These are phyloP conservation scores for Mycothermus thermophilus DNA, from an alignment of 495 filamentous ascomycete genomes.

Conservation along the genomic window DNA sequence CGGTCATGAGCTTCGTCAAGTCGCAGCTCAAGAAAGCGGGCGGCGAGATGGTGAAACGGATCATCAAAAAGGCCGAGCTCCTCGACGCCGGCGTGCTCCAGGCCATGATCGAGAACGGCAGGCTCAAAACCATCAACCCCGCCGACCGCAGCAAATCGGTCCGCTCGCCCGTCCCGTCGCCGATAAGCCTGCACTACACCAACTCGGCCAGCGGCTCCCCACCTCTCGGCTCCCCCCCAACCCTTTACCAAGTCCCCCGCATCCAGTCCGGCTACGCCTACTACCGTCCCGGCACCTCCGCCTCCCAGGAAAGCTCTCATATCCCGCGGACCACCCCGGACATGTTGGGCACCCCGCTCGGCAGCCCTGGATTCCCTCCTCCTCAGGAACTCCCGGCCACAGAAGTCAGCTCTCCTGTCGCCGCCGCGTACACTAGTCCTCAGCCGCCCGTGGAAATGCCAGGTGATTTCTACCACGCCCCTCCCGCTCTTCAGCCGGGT, in stretches of 20 bases:
- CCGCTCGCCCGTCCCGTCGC: conserved; percentile 20
- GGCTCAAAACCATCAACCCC: conserved; percentile 36
- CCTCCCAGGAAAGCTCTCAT: conserved; percentile 5
- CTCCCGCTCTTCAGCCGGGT: conserved; percentile 8
- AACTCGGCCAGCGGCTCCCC: conserved; percentile 14
- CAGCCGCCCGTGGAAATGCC: conserved; percentile 31
- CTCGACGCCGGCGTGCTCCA: conserved; percentile 34
- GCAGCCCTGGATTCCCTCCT: too few relatives aligned
- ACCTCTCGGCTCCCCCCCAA: conserved; percentile 21
- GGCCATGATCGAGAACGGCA: conserved; percentile 37
- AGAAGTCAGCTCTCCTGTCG: conserved; percentile 1
- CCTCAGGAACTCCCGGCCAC: conserved; percentile 15
- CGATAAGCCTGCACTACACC: conserved; percentile 13
- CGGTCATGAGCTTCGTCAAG: conserved; percentile 54
- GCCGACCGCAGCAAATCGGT: conserved; percentile 23
- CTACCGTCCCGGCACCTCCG: conserved; percentile 12
- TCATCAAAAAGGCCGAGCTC: conserved; percentile 52
- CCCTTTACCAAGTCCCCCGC: conserved; percentile 30
- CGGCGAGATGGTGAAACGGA: conserved; percentile 47
- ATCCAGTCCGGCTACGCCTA: conserved; percentile 15
- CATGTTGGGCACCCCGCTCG: too few relatives aligned
- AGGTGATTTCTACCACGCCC: conserved; percentile 29
- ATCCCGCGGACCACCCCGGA: too few relatives aligned
- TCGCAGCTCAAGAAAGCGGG: conserved; percentile 52
- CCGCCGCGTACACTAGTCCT: too few relatives aligned